Evolutionary conservation across 768 basidiomycete genomes (phyloP).

Genomic region (Leccinum subtestaceum): DNA sequence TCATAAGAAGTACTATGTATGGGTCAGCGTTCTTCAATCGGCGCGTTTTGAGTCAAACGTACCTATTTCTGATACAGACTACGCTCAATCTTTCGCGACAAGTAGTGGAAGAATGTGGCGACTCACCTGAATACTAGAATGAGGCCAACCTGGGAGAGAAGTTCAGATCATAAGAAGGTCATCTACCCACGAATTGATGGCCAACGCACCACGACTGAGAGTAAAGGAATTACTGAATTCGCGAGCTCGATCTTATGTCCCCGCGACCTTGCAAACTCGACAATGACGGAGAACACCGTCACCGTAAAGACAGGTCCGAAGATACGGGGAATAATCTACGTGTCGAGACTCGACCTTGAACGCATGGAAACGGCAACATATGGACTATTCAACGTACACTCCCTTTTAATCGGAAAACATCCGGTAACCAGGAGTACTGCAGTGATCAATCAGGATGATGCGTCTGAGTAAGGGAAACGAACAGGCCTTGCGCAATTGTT

Average conservation of each 20-base stretch:
- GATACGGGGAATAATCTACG: constrained; percentile 66
- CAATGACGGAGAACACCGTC: constrained; percentile 64
- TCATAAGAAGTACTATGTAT: constrained; percentile 73
- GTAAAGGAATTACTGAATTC: constrained; percentile 82
- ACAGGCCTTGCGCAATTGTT: constrained; percentile 50
- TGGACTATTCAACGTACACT: constrained; percentile 51
- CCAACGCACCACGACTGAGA: constrained; percentile 82
- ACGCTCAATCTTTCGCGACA: neutral
- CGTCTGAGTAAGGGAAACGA: neutral
- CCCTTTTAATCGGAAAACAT: constrained; percentile 80
- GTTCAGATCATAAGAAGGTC: neutral
- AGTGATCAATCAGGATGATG: neutral
- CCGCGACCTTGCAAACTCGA: constrained; percentile 56
- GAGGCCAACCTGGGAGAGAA: constrained; percentile 64
- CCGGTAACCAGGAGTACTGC: constrained; percentile 87
- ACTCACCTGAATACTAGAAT: constrained; percentile 82
- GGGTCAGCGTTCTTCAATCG: neutral
- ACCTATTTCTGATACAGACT: constrained; percentile 57
- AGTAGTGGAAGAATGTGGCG: neutral
- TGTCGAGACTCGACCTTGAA: constrained; percentile 4
- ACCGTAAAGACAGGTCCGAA: constrained; percentile 83
- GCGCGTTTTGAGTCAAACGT: constrained; percentile 16
- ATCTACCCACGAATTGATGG: neutral
- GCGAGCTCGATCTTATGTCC: constrained; percentile 65
- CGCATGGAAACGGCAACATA: neutral